A percentile compares a stretch with the other conserved stretches of the same genome.
phyloP scores from a whole-genome alignment of 2,329 filamentous ascomycete species.

The Arthrocladium fulminans region DNA sequence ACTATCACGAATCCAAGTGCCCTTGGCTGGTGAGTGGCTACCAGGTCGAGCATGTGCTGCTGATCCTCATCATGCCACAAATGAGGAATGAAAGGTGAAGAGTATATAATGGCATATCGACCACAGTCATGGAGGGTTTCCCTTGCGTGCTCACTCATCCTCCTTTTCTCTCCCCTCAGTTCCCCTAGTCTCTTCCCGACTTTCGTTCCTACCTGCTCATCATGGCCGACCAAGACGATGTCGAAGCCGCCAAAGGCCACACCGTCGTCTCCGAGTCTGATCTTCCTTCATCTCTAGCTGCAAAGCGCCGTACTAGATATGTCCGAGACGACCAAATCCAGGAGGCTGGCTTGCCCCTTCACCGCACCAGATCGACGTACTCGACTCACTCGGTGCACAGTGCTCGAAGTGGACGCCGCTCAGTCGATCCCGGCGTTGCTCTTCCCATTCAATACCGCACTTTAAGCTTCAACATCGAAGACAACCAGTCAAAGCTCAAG shows the following conservation, averaged over 20 bases:
- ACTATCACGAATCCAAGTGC: too few species aligned
- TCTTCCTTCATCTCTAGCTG: constrained; percentile 13
- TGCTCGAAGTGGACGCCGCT: constrained; percentile 15
- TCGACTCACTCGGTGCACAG: constrained; percentile 18
- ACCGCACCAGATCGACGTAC: constrained; percentile 11
- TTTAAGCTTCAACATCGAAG: constrained; percentile 45
- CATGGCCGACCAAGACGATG: not conserved
- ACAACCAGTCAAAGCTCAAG: constrained; percentile 39
- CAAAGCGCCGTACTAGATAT: constrained; percentile 19
- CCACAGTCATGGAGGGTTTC: not conserved
- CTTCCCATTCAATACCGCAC: constrained; percentile 29
- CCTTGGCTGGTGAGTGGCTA: too few species aligned
- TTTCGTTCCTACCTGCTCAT: not conserved
- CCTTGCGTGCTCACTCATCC: not conserved
- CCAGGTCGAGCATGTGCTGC: too few species aligned
- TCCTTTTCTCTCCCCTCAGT: not conserved
- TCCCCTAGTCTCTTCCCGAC: not conserved
- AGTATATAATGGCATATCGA: too few species aligned
- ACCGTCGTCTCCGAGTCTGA: constrained; percentile 9
- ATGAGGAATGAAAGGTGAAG: too few species aligned
- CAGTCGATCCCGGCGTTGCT: constrained; percentile 23
- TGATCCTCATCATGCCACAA: too few species aligned
- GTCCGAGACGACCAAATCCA: constrained; percentile 17
- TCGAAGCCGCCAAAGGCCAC: constrained; percentile 1
- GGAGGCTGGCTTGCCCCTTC: constrained; percentile 11